These are phyloP conservation scores for Colletotrichum graminicola DNA, from an alignment of 2,329 filamentous ascomycete species.

Conservation along the genomic window DNA sequence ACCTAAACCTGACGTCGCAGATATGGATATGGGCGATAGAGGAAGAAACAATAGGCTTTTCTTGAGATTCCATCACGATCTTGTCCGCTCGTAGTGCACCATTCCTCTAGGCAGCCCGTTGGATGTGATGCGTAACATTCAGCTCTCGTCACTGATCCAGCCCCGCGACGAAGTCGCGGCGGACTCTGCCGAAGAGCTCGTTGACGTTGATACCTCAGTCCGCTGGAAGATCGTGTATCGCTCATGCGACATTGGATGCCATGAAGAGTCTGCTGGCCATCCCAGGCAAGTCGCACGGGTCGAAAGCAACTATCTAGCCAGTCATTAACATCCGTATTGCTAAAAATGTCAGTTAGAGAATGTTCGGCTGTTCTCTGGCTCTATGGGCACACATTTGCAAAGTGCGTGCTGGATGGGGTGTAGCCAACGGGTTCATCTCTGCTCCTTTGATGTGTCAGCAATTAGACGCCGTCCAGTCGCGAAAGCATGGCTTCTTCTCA, in stretches of 20 bases:
- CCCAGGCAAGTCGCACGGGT: constrained; percentile 61
- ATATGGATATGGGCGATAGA: background rate
- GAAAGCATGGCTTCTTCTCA: background rate
- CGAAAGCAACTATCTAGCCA: constrained; percentile 66
- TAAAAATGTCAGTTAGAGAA: constrained; percentile 65
- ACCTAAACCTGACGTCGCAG: background rate
- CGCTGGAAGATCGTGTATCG: constrained; percentile 61
- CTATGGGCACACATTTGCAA: constrained; percentile 56
- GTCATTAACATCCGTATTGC: constrained; percentile 62
- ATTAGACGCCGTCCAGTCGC: constrained; percentile 33
- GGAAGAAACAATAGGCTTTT: background rate
- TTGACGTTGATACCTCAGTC: background rate
- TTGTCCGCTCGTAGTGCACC: background rate
- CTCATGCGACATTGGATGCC: constrained; percentile 65
- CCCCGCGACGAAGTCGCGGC: background rate
- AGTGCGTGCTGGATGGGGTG: constrained; percentile 56
- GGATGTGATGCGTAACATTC: background rate
- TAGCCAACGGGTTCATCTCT: constrained; percentile 59
- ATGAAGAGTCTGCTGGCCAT: constrained; percentile 61
- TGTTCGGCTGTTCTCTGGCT: constrained; percentile 56
- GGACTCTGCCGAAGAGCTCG: background rate
- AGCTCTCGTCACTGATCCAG: background rate
- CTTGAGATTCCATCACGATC: too few relatives aligned
- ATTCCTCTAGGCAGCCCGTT: too few relatives aligned
- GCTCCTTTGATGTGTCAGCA: constrained; percentile 51